A percentile compares a stretch with the other conserved stretches of the same genome.
These are phyloP conservation scores for Alternaria tenuissima DNA, from an alignment of 2,329 filamentous ascomycete genomes.

Conservation along the genomic window DNA sequence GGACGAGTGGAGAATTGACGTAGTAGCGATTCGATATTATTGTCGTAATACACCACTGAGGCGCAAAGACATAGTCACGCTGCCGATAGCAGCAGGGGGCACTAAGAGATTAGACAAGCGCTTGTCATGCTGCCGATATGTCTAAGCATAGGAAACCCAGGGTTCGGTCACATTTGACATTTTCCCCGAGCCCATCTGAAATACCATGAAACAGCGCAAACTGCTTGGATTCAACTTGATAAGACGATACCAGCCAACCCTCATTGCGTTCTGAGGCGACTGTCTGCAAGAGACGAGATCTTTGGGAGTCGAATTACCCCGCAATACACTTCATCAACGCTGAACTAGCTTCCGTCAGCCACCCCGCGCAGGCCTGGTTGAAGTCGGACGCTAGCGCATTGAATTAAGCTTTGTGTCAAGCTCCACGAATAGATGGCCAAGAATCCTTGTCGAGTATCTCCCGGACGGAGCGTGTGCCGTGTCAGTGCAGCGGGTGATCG, in stretches of 20 bases:
- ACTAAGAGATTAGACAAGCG: slow-evolving; percentile 10
- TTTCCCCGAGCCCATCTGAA: background rate
- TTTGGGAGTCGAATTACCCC: slow-evolving; percentile 26
- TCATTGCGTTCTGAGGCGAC: background rate
- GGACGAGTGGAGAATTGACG: slow-evolving; percentile 16
- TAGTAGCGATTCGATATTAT: slow-evolving; percentile 10
- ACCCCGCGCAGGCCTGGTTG: slow-evolving; percentile 18
- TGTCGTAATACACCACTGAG: slow-evolving; percentile 19
- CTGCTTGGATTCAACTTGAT: background rate
- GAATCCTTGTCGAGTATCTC: slow-evolving; percentile 35
- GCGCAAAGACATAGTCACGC: slow-evolving; percentile 13
- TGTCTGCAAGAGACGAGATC: background rate
- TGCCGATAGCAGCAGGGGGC: slow-evolving; percentile 11
- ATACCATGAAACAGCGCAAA: background rate
- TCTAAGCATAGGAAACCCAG: slow-evolving; percentile 16
- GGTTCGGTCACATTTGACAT: background rate
- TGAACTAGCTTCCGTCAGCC: slow-evolving; percentile 37
- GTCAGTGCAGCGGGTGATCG: slow-evolving; percentile 9
- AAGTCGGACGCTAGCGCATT: slow-evolving; percentile 26
- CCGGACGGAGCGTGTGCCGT: slow-evolving; percentile 23
- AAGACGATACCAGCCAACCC: background rate
- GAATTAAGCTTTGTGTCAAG: slow-evolving; percentile 40
- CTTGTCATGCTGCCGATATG: slow-evolving; percentile 21
- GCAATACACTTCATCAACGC: slow-evolving; percentile 24
- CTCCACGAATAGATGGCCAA: slow-evolving; percentile 32